phyloP scores from a whole-genome alignment of 1,139 yeast genomes.

The Debaryomycetaceae sp. region DNA sequence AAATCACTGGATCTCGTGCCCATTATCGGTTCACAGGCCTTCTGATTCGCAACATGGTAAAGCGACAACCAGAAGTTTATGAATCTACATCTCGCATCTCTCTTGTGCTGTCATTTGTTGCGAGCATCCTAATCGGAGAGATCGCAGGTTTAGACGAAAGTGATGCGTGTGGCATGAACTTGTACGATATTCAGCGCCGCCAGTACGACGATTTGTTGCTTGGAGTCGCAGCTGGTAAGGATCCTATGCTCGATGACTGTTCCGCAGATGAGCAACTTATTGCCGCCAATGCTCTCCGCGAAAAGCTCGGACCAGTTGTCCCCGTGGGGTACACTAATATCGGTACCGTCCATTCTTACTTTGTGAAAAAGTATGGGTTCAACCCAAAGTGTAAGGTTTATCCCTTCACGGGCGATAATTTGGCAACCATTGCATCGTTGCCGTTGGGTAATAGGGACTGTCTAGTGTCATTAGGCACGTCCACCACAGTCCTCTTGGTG shows the following conservation, averaged over 20 bases:
- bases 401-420: slow-evolving; percentile 81
- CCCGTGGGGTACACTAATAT: slow-evolving; percentile 31
- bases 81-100: slow-evolving; percentile 51
- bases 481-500: slow-evolving; percentile 74
- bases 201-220: slow-evolving; percentile 44
- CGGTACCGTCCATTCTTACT: slow-evolving; percentile 48
- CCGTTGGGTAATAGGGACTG: slow-evolving; percentile 72
- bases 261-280: slow-evolving; percentile 10
- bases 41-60: slow-evolving; percentile 68
- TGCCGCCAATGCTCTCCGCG: slow-evolving; percentile 28
- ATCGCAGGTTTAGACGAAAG: slow-evolving; percentile 63
- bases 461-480: slow-evolving; percentile 76
- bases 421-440: slow-evolving; percentile 77
- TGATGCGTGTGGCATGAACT: slow-evolving; percentile 88
- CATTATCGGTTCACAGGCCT: slow-evolving; percentile 88
- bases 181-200: slow-evolving; percentile 54
- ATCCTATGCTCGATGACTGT: slow-evolving; percentile 23
- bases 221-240: slow-evolving; percentile 42
- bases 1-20: slow-evolving; percentile 74
- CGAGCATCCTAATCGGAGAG: slow-evolving; percentile 58
- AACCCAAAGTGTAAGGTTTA: slow-evolving; percentile 41
- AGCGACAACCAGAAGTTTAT: slow-evolving; percentile 43
- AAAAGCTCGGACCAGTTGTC: slow-evolving; percentile 41
- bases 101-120: slow-evolving; percentile 68
- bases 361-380: slow-evolving; percentile 55